Conservation (phyloP, 2,329 filamentous ascomycete species). For the Fusarium sublunatum region DNA sequence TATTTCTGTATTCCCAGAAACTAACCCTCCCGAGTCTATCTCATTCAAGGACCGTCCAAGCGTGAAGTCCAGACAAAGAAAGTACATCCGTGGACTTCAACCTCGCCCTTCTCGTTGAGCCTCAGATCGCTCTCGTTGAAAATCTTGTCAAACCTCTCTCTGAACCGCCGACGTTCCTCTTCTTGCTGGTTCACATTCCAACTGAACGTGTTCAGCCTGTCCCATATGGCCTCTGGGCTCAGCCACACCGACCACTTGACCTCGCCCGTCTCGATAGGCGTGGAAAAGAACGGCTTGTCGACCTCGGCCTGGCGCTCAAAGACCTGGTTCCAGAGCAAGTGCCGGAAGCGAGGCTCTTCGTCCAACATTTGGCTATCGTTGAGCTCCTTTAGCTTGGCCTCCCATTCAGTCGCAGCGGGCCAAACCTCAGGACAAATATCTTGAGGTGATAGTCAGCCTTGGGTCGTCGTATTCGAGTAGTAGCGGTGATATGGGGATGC, state of each 20-base stretch:
- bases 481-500: neutral
- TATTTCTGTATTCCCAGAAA: constrained; percentile 7
- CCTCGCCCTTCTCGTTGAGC: constrained; percentile 69
- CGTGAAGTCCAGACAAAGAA: constrained; percentile 71
- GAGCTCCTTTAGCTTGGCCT: constrained; percentile 69
- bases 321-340: constrained; percentile 70
- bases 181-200: constrained; percentile 71
- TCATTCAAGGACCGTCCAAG: constrained; percentile 38
- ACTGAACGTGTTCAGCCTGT: constrained; percentile 72
- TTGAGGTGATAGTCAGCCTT: constrained; percentile 45
- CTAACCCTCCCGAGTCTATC: neutral
- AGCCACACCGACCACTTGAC: constrained; percentile 59
- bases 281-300: constrained; percentile 63
- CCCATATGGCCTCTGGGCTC: constrained; percentile 71
- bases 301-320: constrained; percentile 69
- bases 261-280: constrained; percentile 68
- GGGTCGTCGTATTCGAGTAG: neutral
- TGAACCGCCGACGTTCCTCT: constrained; percentile 60
- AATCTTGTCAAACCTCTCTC: constrained; percentile 64
- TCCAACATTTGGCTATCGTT: constrained; percentile 64
- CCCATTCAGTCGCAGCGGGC: constrained; percentile 69
- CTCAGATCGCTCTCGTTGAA: constrained; percentile 64
- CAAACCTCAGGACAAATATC: constrained; percentile 72
- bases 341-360: constrained; percentile 71
- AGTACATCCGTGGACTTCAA: constrained; percentile 73